Conservation (phyloP, 495 filamentous ascomycete species). For the Aspergillus ostianus region DNA sequence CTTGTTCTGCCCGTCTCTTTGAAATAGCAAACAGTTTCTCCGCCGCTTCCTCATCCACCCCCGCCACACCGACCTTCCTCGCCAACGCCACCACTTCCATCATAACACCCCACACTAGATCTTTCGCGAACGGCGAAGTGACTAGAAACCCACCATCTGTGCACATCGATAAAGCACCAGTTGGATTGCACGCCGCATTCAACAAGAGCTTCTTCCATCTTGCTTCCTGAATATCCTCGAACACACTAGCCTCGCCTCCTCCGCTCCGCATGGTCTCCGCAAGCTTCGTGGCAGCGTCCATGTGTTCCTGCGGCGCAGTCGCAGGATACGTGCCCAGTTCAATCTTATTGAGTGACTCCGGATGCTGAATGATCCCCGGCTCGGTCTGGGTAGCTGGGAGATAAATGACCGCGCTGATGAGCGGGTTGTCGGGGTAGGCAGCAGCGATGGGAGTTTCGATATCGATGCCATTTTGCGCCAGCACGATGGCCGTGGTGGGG, state of each 20-base stretch:
- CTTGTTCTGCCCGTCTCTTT: constrained; percentile 24
- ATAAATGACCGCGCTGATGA: constrained; percentile 49
- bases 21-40: constrained; percentile 37
- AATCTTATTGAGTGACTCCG: constrained; percentile 34
- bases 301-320: constrained; percentile 19
- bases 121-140: constrained; percentile 29
- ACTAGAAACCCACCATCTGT: constrained; percentile 43
- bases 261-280: constrained; percentile 33
- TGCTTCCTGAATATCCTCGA: constrained; percentile 48
- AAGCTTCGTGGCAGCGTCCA: constrained; percentile 31
- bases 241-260: constrained; percentile 36
- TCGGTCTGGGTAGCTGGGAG: constrained; percentile 44
- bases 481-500: constrained; percentile 42
- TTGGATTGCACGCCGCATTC: constrained; percentile 52
- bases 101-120: constrained; percentile 44
- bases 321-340: constrained; percentile 51
- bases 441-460: constrained; percentile 47
- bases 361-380: constrained; percentile 28
- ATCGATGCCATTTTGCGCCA: constrained; percentile 55
- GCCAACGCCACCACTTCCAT: constrained; percentile 49
- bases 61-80: constrained; percentile 37
- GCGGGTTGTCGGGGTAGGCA: constrained; percentile 42
- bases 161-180: constrained; percentile 47
- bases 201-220: constrained; percentile 53
- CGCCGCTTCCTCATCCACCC: constrained; percentile 36